Evolutionary conservation across 2,329 filamentous ascomycete genomes (phyloP).

Genomic region (Grosmannia clavigera): DNA sequence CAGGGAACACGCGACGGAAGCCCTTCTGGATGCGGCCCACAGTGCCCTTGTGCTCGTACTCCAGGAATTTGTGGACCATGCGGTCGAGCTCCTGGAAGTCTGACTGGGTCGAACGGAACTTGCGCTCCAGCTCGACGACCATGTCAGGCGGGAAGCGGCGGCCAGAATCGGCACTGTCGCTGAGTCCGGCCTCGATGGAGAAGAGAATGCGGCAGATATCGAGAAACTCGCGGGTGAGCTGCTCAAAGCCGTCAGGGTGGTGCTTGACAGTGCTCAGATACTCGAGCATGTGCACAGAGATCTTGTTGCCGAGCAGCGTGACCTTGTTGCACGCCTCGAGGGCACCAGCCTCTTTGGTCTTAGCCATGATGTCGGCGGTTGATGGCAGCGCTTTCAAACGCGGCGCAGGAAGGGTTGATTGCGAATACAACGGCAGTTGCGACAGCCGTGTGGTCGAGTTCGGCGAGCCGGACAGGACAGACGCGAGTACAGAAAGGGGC

Average conservation of each 20-base stretch:
- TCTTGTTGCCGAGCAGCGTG: conserved; percentile 48
- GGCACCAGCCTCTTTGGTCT: conserved; percentile 19
- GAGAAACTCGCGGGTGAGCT: conserved; percentile 53
- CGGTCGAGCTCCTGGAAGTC: conserved; percentile 54
- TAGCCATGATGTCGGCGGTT: conserved; percentile 12
- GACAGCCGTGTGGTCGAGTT: neutral
- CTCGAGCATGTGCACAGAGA: conserved; percentile 53
- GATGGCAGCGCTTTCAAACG: neutral
- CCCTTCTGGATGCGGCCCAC: conserved; percentile 48
- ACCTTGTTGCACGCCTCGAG: conserved; percentile 44
- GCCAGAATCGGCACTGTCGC: conserved; percentile 30
- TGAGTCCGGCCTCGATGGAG: conserved; percentile 54
- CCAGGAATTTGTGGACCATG: conserved; percentile 47
- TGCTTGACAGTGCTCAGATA: conserved; percentile 46
- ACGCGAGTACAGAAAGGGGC: conserved; percentile 2
- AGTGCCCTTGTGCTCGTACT: conserved; percentile 48
- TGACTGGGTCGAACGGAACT: conserved; percentile 46
- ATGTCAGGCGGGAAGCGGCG: conserved; percentile 48
- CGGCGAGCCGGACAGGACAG: neutral
- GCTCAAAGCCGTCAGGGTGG: conserved; percentile 41
- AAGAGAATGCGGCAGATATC: conserved; percentile 54
- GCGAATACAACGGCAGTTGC: neutral
- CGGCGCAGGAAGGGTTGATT: too few species aligned
- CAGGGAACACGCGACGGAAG: conserved; percentile 50
- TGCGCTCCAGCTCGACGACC: conserved; percentile 49